Conservation (phyloP, 441 rosid genomes). For the Eruca vesicaria region DNA sequence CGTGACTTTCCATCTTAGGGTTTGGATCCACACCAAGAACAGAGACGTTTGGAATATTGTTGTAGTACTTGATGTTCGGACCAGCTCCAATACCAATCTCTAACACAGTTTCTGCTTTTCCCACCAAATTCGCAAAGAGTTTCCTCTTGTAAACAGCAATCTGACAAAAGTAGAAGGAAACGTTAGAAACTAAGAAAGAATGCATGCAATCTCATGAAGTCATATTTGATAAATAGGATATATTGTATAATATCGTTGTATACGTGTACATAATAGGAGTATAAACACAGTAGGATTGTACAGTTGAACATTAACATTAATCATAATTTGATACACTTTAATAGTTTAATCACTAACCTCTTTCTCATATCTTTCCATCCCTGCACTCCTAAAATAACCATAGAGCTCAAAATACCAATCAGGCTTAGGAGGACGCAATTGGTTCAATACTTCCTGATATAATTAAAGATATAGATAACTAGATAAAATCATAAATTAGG, state of each 20-base stretch:
- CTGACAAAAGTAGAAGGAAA: conserved; percentile 36
- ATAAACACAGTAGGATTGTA: too few relatives aligned
- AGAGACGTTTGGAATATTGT: conserved; percentile 39
- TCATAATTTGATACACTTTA: too few relatives aligned
- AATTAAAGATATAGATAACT: background rate
- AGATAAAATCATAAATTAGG: too few relatives aligned
- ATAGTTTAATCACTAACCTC: conserved; percentile 57
- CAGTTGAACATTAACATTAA: too few relatives aligned
- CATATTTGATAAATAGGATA: background rate
- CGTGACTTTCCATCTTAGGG: conserved; percentile 69
- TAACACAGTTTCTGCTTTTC: conserved; percentile 60
- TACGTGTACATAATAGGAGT: too few relatives aligned
- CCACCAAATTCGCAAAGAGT: conserved; percentile 59
- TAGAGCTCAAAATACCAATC: conserved; percentile 81
- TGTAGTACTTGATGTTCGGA: conserved; percentile 79
- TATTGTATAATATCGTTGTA: too few relatives aligned
- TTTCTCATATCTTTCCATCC: conserved; percentile 62
- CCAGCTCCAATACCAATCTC: conserved; percentile 94
- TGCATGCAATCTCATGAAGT: background rate
- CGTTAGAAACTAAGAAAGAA: background rate
- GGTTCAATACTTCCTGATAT: conserved; percentile 48
- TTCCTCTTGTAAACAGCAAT: conserved; percentile 60
- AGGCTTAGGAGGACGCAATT: conserved; percentile 69
- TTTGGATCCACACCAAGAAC: conserved; percentile 85
- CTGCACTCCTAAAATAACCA: conserved; percentile 47